Base-by-base conservation (phyloP, 176 grass and related monocot species). In the Elaeis guineensis region DNA sequence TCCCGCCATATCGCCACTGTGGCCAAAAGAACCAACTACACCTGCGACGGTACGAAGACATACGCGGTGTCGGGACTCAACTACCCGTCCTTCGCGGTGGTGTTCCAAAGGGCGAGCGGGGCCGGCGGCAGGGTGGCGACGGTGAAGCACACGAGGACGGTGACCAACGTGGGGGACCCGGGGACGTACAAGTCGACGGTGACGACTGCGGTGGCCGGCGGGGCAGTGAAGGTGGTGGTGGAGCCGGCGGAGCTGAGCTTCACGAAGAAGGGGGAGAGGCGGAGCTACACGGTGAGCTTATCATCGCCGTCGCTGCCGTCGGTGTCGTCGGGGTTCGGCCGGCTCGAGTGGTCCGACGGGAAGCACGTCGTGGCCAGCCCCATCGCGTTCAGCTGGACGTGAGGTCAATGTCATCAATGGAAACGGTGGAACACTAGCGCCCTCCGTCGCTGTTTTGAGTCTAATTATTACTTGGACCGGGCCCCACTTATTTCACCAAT, bases 341-440 rank as follows among this genome's bases (percentile, higher is more conserved):
- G 81, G 59, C 78, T 98, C 21, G 78, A 80, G 55, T 98, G 84
- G 93, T 89, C 93, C 14, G 72, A 86, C 65, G 84, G 70, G 49
- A 78, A 73, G 70, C 84, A 98, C 72, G 74, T 83, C n/a, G 93
- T 98, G 28, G 70, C 81, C 69, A 92, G 93, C 84, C 84, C 93
- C 4, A 80, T 98, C 69, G 79, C 61, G 28, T 62, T 79, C 67
- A 74, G 84, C 4, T 98, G 87, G 93, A 76, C 28, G 5, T 30
- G 9, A 35, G 6, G 6, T 2, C 32, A 35, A 44, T 44, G 1
- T 6, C 5, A 30, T 30, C 28, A 6, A 30, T 28, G 5, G 4
- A 28, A 6, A 1, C 7, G 30, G 6, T 7, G 30, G 6, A 32
- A 5, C 30, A 32, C 32, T 8, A 35, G 32, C 7, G 32, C 11